Conservation (phyloP, 2,329 filamentous ascomycete species). For the Trichoderma sp. region DNA sequence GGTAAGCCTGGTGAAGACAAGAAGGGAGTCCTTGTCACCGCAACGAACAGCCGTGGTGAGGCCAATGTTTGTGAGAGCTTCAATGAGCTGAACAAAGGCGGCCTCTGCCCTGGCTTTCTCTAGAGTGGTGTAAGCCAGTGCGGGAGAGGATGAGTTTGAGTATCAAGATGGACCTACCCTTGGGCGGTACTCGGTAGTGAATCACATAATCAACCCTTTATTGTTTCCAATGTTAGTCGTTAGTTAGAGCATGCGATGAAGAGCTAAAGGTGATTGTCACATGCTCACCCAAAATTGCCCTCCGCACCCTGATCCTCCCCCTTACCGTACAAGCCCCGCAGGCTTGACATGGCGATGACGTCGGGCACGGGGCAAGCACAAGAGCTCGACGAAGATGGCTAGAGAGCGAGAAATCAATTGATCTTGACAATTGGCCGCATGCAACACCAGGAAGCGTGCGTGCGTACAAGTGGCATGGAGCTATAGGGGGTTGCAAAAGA, state of each 20-base stretch:
- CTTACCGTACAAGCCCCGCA: constrained; percentile 33
- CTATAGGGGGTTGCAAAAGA: background rate
- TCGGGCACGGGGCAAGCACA: background rate
- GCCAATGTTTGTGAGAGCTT: constrained; percentile 73
- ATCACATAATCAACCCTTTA: constrained; percentile 82
- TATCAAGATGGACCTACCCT: constrained; percentile 48
- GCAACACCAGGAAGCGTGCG: background rate
- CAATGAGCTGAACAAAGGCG: constrained; percentile 73
- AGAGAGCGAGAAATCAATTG: background rate
- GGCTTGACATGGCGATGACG: constrained; percentile 32
- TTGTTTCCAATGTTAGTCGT: background rate
- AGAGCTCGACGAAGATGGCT: background rate
- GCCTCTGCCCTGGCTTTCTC: constrained; percentile 67
- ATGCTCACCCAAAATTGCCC: constrained; percentile 43
- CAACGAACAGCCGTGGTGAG: constrained; percentile 83
- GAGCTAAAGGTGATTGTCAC: background rate
- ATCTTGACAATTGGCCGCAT: background rate
- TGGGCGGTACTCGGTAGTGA: constrained; percentile 67
- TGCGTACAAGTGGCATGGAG: background rate
- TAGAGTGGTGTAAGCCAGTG: constrained; percentile 32
- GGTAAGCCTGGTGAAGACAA: constrained; percentile 79
- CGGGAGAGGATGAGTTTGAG: background rate
- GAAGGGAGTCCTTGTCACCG: constrained; percentile 69
- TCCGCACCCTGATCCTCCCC: constrained; percentile 28
- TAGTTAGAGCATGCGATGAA: background rate